A percentile compares a stretch with the other conserved stretches of the same genome.
Evolutionary conservation across 1,284 basidiomycete genomes (phyloP).

Genomic region (Bjerkandera adusta): DNA sequence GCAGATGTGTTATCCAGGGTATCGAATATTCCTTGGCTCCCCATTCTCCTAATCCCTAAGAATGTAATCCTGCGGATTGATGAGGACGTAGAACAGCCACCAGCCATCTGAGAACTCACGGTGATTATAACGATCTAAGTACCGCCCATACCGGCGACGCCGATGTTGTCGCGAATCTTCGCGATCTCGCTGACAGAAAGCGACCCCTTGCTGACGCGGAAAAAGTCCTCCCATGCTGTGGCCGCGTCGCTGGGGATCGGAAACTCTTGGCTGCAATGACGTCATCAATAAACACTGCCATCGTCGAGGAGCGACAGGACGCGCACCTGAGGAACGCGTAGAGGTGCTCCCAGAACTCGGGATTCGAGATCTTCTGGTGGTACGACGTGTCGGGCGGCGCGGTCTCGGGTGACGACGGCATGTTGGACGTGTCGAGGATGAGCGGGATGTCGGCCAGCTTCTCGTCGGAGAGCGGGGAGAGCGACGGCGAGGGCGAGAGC

Average conservation of each 20-base stretch:
- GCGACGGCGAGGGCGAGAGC: slow-evolving; percentile 68
- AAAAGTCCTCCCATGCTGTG: slow-evolving; percentile 72
- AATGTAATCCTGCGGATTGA: no score
- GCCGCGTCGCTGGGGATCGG: slow-evolving; percentile 50
- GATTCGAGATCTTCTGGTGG: slow-evolving; percentile 65
- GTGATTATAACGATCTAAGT: slow-evolving; percentile 37
- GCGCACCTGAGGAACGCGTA: slow-evolving; percentile 62
- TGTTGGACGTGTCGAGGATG: slow-evolving; percentile 53
- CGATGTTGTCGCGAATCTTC: slow-evolving; percentile 74
- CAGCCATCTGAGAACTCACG: not conserved
- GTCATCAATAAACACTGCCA: not conserved
- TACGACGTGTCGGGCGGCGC: slow-evolving; percentile 48
- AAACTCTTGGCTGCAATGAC: slow-evolving; percentile 51
- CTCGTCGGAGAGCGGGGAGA: slow-evolving; percentile 36
- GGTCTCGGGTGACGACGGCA: slow-evolving; percentile 41
- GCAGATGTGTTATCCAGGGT: no score
- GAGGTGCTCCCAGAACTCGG: slow-evolving; percentile 75
- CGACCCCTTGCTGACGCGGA: slow-evolving; percentile 66
- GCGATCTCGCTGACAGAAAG: slow-evolving; percentile 75
- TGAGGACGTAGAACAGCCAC: no score
- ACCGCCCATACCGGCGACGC: slow-evolving; percentile 77
- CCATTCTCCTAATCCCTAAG: no score
- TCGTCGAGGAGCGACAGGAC: not conserved
- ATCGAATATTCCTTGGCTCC: no score
- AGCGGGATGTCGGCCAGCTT: slow-evolving; percentile 63